A percentile compares a stretch with the other conserved stretches of the same genome.
Evolutionary conservation across 2,329 filamentous ascomycete genomes (phyloP).

Genomic region (Sphaerostilbella broomeana): DNA sequence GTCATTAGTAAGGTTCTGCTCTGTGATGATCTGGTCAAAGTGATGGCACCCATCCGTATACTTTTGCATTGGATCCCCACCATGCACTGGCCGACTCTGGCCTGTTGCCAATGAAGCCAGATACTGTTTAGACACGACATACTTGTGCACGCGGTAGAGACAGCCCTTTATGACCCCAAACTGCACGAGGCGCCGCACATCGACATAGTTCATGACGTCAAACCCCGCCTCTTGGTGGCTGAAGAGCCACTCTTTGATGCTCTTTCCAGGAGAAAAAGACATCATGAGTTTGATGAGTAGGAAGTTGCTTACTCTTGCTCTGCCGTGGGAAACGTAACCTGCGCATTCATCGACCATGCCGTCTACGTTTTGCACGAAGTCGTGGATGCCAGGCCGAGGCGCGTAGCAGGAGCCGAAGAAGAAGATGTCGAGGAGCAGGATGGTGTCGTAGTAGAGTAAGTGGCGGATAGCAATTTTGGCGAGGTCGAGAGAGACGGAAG

Average conservation of each 20-base stretch:
- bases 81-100: conserved; percentile 35
- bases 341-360: conserved; percentile 81
- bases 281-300: conserved; percentile 78
- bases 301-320: conserved; percentile 47
- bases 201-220: conserved; percentile 66
- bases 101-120: conserved; percentile 50
- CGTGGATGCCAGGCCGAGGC: conserved; percentile 66
- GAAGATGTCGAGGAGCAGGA: conserved; percentile 89
- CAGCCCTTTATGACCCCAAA: conserved; percentile 96
- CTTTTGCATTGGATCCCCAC: conserved; percentile 50
- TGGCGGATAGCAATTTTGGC: conserved; percentile 83
- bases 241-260: conserved; percentile 81
- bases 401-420: conserved; percentile 91
- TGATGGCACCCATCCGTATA: conserved; percentile 70
- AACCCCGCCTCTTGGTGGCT: conserved; percentile 61
- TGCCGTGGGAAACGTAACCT: conserved; percentile 62
- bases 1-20: conserved; percentile 62
- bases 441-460: conserved; percentile 85
- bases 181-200: conserved; percentile 85
- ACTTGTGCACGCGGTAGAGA: conserved; percentile 87
- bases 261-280: conserved; percentile 73
- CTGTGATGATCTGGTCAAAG: conserved; percentile 78
- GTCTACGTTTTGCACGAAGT: conserved; percentile 68
- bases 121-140: conserved; percentile 65
- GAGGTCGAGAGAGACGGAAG: conserved; percentile 80